Base-by-base conservation (phyloP, 2,329 filamentous ascomycete species). In the Fusarium irregulare region DNA sequence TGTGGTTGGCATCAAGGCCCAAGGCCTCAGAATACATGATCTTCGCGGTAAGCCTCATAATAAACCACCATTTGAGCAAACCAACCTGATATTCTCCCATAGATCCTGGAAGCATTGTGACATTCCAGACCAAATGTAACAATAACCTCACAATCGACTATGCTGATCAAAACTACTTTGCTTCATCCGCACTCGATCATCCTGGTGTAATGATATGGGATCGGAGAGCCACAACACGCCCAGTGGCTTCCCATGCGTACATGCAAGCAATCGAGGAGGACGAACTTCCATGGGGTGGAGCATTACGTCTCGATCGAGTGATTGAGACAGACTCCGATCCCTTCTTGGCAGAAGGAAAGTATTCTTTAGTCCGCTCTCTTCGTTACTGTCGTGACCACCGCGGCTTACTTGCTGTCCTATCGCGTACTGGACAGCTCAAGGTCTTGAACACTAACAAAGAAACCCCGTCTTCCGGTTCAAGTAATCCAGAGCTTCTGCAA, bases 191-290 rank as follows among this genome's bases (percentile, higher is more conserved):
- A 4, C 82, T 93, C 14, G 92, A 93, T 62, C 90, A 93, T 51
- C 91, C 92, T 1, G 89, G 89, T 10, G 85, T 95, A 54, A 90
- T 91, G 77, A 85, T 95, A 32, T 95, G 92, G 92, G 92, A 95
- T 76, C 88, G 91, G 27, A 89, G 92, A 45, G 87, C 86, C n/a
- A 85, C 83, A 14, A 83, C 82, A 21, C 84, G 86, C 13, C 79
- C 84, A 2, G 78, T 85, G 13, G 85, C 86, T 11, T 89, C 87
- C 13, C 79, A 83, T 14, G 79, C 81, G 16, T 91, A 91, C 69
- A 73, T 85, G 16, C 83, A 88, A 28, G 86, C 88, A 4, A 80
- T 89, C 7, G 88, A 91, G 34, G 81, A 84, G n/a, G 87, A 89
- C 56, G 86, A 87, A 16, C 75, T 91, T 18, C 86, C 88, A 0